Percentiles rank a stretch among this genome's conserved stretches.
phyloP scores from a whole-genome alignment of 1,284 basidiomycete genomes.

The Vanrija pseudolonga region DNA sequence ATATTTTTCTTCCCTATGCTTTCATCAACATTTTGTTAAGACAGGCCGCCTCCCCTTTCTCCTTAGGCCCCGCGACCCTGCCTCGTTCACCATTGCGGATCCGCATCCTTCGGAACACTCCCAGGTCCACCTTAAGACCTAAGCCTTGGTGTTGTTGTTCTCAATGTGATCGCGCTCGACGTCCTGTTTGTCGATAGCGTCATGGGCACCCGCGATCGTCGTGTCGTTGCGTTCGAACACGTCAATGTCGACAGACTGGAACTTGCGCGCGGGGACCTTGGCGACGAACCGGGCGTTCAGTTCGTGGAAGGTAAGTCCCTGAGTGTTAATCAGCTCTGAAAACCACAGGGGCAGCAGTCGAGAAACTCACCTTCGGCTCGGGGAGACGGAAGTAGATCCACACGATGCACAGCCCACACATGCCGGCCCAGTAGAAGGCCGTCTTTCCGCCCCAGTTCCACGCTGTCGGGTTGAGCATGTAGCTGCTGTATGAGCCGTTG shows the following conservation, averaged over 20 bases:
- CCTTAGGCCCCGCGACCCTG: no score
- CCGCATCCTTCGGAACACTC: no score
- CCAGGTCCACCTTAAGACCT: no score
- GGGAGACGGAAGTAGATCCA: constrained; percentile 42
- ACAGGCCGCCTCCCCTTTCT: no score
- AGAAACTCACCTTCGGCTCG: constrained; percentile 36
- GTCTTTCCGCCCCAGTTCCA: constrained; percentile 31
- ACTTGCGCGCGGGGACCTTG: neutral
- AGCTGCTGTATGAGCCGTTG: constrained; percentile 9
- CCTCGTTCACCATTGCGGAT: no score
- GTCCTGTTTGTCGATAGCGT: neutral
- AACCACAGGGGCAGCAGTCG: no score
- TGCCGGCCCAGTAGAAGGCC: constrained; percentile 24
- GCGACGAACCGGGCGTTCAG: neutral
- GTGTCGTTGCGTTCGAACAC: neutral
- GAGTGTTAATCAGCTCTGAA: neutral
- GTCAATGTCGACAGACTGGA: neutral
- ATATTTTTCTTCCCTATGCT: no score
- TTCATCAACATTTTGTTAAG: no score
- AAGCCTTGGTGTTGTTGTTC: no score
- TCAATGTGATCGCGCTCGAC: no score
- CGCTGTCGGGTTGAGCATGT: constrained; percentile 41
- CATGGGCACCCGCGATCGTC: neutral
- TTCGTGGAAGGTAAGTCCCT: constrained; percentile 23
- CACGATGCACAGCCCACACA: constrained; percentile 15